phyloP scores from a whole-genome alignment of 1,284 basidiomycete genomes.

The Tausonia pullulans region DNA sequence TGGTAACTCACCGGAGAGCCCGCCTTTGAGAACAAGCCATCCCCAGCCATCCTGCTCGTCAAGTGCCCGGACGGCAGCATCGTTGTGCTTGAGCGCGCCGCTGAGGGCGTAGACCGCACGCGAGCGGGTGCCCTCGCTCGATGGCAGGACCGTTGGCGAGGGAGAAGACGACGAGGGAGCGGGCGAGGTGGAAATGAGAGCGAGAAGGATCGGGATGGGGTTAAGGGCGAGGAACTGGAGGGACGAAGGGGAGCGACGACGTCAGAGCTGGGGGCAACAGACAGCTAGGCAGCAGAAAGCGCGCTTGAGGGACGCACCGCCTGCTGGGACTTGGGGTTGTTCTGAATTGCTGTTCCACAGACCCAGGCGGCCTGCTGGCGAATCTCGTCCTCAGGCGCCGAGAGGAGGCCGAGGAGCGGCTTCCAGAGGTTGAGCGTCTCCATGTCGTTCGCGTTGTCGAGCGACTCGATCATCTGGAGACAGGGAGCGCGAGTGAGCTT shows the following conservation, averaged over 20 bases:
- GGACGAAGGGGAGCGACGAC: constrained; percentile 3
- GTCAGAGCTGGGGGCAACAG: constrained; percentile 2
- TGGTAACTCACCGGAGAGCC: constrained; percentile 48
- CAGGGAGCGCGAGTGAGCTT: neutral
- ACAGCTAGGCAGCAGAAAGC: neutral
- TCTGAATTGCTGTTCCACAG: constrained; percentile 85
- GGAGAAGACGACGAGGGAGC: constrained; percentile 31
- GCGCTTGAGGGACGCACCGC: constrained; percentile 46
- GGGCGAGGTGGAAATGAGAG: constrained; percentile 47
- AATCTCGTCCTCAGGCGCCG: constrained; percentile 49
- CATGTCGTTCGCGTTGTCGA: constrained; percentile 94
- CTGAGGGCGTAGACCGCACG: constrained; percentile 84
- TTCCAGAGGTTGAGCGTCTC: constrained; percentile 76
- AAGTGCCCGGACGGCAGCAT: constrained; percentile 53
- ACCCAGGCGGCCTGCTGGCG: constrained; percentile 77
- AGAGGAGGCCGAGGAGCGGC: constrained; percentile 58
- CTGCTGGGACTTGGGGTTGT: constrained; percentile 82
- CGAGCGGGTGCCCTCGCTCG: constrained; percentile 43
- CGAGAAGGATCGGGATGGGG: constrained; percentile 55
- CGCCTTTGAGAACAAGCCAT: constrained; percentile 53
- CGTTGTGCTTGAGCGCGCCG: constrained; percentile 71
- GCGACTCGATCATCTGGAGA: constrained; percentile 69
- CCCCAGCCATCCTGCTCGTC: constrained; percentile 43
- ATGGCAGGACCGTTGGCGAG: constrained; percentile 11
- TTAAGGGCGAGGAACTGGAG: constrained; percentile 59